These are phyloP conservation scores for Sistotremastrum suecicum DNA, from an alignment of 768 basidiomycete genomes.

Conservation along the genomic window DNA sequence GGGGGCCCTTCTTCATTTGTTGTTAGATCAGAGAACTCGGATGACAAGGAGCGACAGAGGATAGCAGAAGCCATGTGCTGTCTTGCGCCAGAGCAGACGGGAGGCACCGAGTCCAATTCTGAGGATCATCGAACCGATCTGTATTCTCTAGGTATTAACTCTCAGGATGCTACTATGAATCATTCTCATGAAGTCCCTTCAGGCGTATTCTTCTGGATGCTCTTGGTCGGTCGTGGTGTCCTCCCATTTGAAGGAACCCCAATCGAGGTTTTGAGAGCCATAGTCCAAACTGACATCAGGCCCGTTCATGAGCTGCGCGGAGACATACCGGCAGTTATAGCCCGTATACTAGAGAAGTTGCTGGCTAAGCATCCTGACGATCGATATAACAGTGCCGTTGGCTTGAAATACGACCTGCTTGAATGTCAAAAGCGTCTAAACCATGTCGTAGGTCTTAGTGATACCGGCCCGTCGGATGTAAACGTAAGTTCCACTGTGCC, in stretches of 20 bases:
- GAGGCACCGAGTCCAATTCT: constrained; percentile 53
- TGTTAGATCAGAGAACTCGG: constrained; percentile 31
- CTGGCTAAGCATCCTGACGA: constrained; percentile 53
- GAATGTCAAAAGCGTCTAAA: constrained; percentile 53
- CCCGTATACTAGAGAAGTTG: constrained; percentile 57
- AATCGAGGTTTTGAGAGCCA: constrained; percentile 51
- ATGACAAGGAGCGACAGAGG: constrained; percentile 49
- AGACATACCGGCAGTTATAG: constrained; percentile 59
- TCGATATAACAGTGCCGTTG: constrained; percentile 60
- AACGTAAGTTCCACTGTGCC: too few species aligned
- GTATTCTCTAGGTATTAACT: constrained; percentile 53
- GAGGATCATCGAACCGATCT: constrained; percentile 66
- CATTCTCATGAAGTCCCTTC: not conserved
- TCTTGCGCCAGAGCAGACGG: constrained; percentile 65
- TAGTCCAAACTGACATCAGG: constrained; percentile 61
- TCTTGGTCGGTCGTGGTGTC: constrained; percentile 54
- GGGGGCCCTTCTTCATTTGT: constrained; percentile 63
- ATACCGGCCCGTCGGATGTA: too few species aligned
- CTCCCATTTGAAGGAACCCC: constrained; percentile 49
- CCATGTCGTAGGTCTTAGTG: constrained; percentile 31
- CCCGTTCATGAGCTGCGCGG: constrained; percentile 61
- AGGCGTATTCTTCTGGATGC: constrained; percentile 40
- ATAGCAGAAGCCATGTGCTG: constrained; percentile 67
- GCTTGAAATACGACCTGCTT: constrained; percentile 51
- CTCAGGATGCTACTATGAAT: not conserved